These are phyloP conservation scores for Fusarium sp. DNA, from an alignment of 2,329 filamentous ascomycete species.

Conservation along the genomic window DNA sequence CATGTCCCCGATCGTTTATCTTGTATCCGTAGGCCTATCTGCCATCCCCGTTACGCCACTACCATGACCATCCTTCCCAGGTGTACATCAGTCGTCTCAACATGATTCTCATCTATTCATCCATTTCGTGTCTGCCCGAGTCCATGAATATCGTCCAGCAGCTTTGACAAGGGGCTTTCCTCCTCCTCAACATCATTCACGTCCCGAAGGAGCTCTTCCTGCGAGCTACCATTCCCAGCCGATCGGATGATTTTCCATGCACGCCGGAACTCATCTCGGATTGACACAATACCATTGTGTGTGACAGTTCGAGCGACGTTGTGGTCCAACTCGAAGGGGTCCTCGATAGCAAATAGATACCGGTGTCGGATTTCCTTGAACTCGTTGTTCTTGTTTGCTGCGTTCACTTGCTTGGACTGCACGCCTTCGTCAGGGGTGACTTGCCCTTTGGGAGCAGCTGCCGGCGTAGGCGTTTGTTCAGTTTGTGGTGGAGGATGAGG, in stretches of 20 bases:
- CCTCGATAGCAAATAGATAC: constrained; percentile 90
- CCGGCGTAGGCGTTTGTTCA: constrained; percentile 24
- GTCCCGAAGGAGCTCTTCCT: constrained; percentile 67
- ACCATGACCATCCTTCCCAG: constrained; percentile 4
- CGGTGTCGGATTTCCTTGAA: constrained; percentile 80
- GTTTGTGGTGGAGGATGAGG: constrained; percentile 24
- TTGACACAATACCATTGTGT: constrained; percentile 82
- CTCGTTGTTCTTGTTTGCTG: constrained; percentile 51
- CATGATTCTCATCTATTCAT: constrained; percentile 28
- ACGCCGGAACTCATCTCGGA: constrained; percentile 85
- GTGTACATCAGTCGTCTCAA: constrained; percentile 18
- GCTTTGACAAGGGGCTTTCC: constrained; percentile 38
- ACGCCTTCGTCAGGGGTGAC: constrained; percentile 3
- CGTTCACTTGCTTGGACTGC: constrained; percentile 27
- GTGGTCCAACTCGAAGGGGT: constrained; percentile 89
- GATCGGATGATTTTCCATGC: constrained; percentile 78
- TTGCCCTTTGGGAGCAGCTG: background rate
- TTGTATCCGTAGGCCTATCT: background rate
- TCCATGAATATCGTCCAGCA: constrained; percentile 53
- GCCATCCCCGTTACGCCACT: constrained; percentile 15
- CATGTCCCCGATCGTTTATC: background rate
- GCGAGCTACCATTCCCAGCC: constrained; percentile 55
- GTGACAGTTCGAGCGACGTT: constrained; percentile 91
- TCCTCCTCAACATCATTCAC: constrained; percentile 49
- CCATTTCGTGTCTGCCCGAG: constrained; percentile 2